Percentiles rank a stretch among this genome's conserved stretches.
Conservation (phyloP, 129 eudicot species). For the Gnaphalium uliginosum region DNA sequence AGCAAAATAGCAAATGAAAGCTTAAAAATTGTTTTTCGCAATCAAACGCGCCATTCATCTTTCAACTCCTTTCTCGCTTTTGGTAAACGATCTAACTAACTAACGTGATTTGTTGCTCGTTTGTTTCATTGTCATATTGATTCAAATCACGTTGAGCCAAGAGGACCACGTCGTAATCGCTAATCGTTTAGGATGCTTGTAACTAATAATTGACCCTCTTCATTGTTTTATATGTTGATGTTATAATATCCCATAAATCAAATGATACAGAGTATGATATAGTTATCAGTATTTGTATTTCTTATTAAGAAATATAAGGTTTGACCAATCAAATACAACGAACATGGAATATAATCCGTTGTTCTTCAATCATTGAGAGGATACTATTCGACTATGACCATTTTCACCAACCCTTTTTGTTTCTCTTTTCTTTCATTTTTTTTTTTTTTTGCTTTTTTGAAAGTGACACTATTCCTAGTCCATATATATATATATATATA, state of each 20-base stretch:
- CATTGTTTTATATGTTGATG: too few species aligned
- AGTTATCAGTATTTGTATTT: too few species aligned
- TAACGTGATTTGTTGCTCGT: background rate
- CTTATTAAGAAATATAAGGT: background rate
- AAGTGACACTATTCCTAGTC: background rate
- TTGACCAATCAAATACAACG: conserved; percentile 18
- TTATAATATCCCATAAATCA: too few species aligned
- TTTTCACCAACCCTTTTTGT: background rate
- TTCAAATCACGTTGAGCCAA: background rate
- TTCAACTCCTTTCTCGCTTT: too few species aligned
- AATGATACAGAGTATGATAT: too few species aligned
- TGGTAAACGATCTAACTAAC: too few species aligned
- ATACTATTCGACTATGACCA: conserved; percentile 17
- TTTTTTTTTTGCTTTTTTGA: background rate
- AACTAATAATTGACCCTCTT: background rate
- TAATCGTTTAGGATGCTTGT: too few species aligned
- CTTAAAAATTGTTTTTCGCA: too few species aligned
- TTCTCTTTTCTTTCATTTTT: too few species aligned
- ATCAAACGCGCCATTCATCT: too few species aligned
- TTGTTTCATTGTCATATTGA: background rate
- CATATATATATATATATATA: too few species aligned
- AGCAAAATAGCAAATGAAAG: too few species aligned
- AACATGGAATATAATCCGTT: conserved; percentile 11
- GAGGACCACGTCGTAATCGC: background rate
- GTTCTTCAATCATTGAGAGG: conserved; percentile 3